These are phyloP conservation scores for Aspergillus fumigatiaffinis DNA, from an alignment of 2,329 filamentous ascomycete species.

Conservation along the genomic window DNA sequence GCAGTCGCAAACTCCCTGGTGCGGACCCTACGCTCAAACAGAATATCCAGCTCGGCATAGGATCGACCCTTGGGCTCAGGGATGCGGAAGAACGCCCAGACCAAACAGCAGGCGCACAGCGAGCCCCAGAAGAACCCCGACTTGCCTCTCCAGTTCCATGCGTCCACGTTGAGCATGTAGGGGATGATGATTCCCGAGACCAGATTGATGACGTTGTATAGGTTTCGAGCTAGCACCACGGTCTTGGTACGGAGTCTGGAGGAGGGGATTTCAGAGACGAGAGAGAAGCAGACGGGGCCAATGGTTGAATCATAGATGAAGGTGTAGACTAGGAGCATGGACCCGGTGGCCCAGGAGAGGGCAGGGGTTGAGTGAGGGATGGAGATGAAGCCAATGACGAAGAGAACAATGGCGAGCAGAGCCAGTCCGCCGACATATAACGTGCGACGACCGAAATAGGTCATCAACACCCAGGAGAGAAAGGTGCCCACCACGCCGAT, in stretches of 20 bases:
- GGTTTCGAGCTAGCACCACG: constrained; percentile 75
- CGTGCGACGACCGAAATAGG: constrained; percentile 66
- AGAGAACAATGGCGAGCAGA: constrained; percentile 69
- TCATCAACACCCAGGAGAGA: constrained; percentile 77
- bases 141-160: constrained; percentile 85
- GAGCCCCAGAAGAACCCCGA: constrained; percentile 86
- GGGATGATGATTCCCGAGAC: constrained; percentile 77
- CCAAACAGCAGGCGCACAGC: constrained; percentile 72
- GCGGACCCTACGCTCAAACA: constrained; percentile 70
- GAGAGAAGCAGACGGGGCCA: constrained; percentile 83
- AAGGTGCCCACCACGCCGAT: constrained; percentile 76
- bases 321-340: constrained; percentile 80
- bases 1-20: constrained; percentile 62
- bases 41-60: constrained; percentile 79
- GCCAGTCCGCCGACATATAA: constrained; percentile 74
- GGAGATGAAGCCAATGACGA: constrained; percentile 81
- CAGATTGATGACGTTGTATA: constrained; percentile 79
- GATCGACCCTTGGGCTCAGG: constrained; percentile 77
- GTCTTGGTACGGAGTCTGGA: constrained; percentile 86
- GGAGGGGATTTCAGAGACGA: constrained; percentile 80
- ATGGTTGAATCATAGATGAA: constrained; percentile 82
- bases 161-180: constrained; percentile 85
- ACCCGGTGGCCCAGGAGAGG: constrained; percentile 60
- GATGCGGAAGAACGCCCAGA: constrained; percentile 77
- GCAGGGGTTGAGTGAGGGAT: constrained; percentile 45